These are phyloP conservation scores for Rubus parviflorus DNA, from an alignment of 306 rosid species.

Conservation along the genomic window DNA sequence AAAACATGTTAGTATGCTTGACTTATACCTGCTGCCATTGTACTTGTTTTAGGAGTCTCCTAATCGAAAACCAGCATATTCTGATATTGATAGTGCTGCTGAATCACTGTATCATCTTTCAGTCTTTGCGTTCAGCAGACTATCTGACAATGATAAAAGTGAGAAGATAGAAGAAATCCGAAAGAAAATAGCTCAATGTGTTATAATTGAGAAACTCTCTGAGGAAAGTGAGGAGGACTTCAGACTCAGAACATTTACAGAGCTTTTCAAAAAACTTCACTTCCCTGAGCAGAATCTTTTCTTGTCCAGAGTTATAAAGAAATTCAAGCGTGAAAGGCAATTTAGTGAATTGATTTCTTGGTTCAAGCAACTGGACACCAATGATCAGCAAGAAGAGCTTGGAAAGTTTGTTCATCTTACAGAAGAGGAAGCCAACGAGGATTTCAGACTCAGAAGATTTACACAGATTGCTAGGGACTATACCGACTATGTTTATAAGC, in stretches of 20 bases:
- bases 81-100: neutral
- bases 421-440: neutral
- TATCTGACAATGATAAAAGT: neutral
- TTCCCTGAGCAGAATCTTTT: neutral
- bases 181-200: neutral
- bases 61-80: too few relatives aligned
- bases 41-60: too few relatives aligned
- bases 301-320: neutral
- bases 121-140: neutral
- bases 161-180: neutral
- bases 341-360: neutral
- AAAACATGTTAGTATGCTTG: too few relatives aligned
- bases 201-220: neutral
- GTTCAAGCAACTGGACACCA: neutral
- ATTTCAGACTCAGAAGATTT: neutral
- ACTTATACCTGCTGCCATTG: too few relatives aligned
- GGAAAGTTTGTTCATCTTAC: neutral
- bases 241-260: neutral
- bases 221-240: neutral
- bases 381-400: neutral
- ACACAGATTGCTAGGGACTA: neutral
- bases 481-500: neutral
- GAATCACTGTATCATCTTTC: neutral
- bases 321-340: neutral
- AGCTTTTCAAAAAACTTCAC: constrained; percentile 10